Evolutionary conservation across 2,329 filamentous ascomycete genomes (phyloP), one percentile per base, ranked within the genome.

Genomic region (Paramyrothecium sp.): DNA sequence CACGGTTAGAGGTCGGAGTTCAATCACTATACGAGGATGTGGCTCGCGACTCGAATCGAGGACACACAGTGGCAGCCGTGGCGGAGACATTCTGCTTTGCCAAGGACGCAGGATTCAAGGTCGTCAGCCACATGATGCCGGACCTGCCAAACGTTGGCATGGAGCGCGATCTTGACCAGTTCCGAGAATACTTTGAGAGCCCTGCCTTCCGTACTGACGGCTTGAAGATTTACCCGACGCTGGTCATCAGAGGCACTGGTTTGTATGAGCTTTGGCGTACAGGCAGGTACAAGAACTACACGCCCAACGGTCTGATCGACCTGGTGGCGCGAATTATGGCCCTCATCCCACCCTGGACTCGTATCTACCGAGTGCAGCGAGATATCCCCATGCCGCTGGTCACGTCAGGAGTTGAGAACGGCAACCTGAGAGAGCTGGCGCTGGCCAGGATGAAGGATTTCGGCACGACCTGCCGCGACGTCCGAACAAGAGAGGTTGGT

Each of bases 361-460:
- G 95, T 61, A 99, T 99, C 68, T 99, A 99, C 78, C 92, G 95
- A 59, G 95, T 99, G 0, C 95, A 99, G 78, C 88, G 95, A 72
- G 95, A 99, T 75, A 99, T 99, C 58, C 95, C 95, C n/a, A 99
- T 99, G 95, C 95, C 95, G 1, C 82, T 99, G 22, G 96, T 99
- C n/a, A 98, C 95, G 0, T 96, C 94, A 1, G 95, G 95, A 46
- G 95, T 99, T 0, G 95, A 99, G 76, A 99, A 99, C 66, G 95
- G 95, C 60, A 99, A 99, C 71, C 79, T 99, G 44, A 88, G 95
- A 60, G 95, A 99, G 73, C 80, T 99, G 52, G 94, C 95, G 1
- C 79, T 99, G 56, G 92, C 93, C n/a, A 84, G 95, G 21, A 99
- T 99, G 96, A 97, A 97, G 75, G 95, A 99, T 72, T 98, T 99